Base-by-base conservation (phyloP, 2,329 filamentous ascomycete genomes). In the Penicillium corylophilum region DNA sequence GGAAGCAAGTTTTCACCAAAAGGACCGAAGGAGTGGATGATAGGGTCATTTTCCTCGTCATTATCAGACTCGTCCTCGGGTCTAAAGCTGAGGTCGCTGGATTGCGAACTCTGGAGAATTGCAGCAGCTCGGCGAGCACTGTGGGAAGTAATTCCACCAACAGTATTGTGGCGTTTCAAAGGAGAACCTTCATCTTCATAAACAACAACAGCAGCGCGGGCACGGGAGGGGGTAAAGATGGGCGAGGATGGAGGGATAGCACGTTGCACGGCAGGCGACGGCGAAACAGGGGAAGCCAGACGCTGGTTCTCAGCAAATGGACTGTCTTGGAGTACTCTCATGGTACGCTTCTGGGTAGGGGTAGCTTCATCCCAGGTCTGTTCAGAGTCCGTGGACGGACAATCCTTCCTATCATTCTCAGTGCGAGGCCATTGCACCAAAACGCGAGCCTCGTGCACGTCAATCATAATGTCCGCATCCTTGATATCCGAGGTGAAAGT, bases 21-120 rank as follows among this genome's bases (percentile, higher is more conserved):
- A 1, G 91, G 90, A 15, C 91, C 92, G 61, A 96, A 96, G 0
- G 92, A 96, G 71, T 94, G 89, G 16, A 96, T 79, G 48, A 96
- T 85, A 2, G 92, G 92, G 62, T 97, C 94, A 58, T 96, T 96
- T 73, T 97, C 93, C 75, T 96, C 92, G 62, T 93, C 88, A 0
- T 89, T 86, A 57, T 95, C 85, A 45, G 89, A 86, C 47, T 87
- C 83, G 16, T 91, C 85, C 16, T 87, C 85, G 5, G 75, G 69
- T 47, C 73, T 71, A 51, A 28, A 28, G 26, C 65, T 66, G 33
- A 67, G 48, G 18, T 71, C 69, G 50, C 67, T 69, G 16, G 67
- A 54, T n/a, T 68, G 64, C 9, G 70, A 72, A 47, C 63, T 71
- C 48, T 64, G 62, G 24, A 70, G 56, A 43, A 65, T 57, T 18